Conservation (phyloP, 2,329 filamentous ascomycete genomes). For the Conoideocrella luteorostrata region DNA sequence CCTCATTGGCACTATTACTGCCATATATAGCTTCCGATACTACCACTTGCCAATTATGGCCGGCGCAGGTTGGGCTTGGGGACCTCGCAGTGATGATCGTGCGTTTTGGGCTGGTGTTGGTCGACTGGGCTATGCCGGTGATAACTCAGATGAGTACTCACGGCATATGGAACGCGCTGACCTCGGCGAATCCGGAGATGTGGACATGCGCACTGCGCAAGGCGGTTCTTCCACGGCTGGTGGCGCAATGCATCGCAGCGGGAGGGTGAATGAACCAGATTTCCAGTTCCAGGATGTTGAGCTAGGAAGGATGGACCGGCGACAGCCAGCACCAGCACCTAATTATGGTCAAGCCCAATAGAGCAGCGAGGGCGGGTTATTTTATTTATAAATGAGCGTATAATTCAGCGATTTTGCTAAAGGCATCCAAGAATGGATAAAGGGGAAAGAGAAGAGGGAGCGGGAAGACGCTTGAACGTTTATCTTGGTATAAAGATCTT, state of each 20-base stretch:
- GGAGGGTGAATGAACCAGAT: not conserved
- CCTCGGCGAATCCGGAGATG: slow-evolving; percentile 20
- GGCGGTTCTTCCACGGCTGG: not conserved
- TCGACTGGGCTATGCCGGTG: slow-evolving; percentile 47
- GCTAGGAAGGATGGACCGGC: slow-evolving; percentile 16
- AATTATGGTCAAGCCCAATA: slow-evolving; percentile 1
- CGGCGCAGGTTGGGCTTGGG: slow-evolving; percentile 90
- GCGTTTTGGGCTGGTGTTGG: slow-evolving; percentile 76
- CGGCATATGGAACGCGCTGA: slow-evolving; percentile 16
- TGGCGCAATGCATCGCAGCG: slow-evolving; percentile 4
- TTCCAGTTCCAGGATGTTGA: slow-evolving; percentile 26
- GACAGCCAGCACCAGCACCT: not conserved
- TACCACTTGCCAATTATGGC: slow-evolving; percentile 71
- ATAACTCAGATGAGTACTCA: slow-evolving; percentile 26
- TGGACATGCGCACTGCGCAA: slow-evolving; percentile 10
- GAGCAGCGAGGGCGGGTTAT: not conserved
- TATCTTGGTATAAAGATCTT: not conserved
- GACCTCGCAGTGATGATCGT: slow-evolving; percentile 62
- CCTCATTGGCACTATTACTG: slow-evolving; percentile 63
- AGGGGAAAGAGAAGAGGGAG: not conserved
- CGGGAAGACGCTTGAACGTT: too few species aligned
- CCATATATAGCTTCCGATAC: slow-evolving; percentile 72
- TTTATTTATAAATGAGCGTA: too few species aligned
- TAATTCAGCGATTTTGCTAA: too few species aligned
- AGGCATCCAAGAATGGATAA: too few species aligned